A percentile compares a stretch with the other conserved stretches of the same genome.
Evolutionary conservation across 768 basidiomycete genomes (phyloP).

Genomic region (Chlorophyllum brunneum): DNA sequence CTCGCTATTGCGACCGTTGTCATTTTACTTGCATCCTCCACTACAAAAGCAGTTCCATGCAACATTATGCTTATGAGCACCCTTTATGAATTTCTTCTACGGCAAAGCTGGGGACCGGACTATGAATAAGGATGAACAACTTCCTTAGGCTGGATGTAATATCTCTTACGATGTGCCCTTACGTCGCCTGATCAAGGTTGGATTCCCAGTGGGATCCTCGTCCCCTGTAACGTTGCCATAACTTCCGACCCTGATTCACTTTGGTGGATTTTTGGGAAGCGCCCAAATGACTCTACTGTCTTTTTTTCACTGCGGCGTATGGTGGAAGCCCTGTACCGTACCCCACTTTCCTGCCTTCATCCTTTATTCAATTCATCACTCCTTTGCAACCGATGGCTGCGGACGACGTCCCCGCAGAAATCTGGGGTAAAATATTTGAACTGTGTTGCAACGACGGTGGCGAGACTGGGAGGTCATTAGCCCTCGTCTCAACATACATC

Average conservation of each 20-base stretch:
- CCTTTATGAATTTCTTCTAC: neutral
- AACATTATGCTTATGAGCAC: conserved; percentile 7
- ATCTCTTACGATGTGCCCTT: too few species aligned
- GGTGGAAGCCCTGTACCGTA: too few species aligned
- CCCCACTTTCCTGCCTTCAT: neutral
- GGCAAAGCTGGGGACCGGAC: too few species aligned
- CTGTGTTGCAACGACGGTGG: conserved; percentile 14
- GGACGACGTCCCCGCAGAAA: conserved; percentile 8
- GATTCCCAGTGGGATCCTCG: too few species aligned
- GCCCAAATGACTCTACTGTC: neutral
- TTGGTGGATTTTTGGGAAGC: too few species aligned
- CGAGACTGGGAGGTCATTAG: conserved; percentile 14
- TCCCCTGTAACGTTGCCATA: too few species aligned
- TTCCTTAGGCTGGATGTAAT: too few species aligned
- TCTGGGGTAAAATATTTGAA: conserved; percentile 15
- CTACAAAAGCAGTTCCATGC: conserved; percentile 14
- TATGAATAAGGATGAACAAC: too few species aligned
- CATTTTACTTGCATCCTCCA: neutral
- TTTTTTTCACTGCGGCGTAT: neutral
- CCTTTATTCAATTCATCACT: neutral
- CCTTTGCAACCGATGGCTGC: neutral
- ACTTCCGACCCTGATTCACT: neutral
- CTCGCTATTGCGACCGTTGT: conserved; percentile 2
- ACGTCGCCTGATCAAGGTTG: too few species aligned
- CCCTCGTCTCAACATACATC: conserved; percentile 11